phyloP scores from a whole-genome alignment of 2,329 filamentous ascomycete genomes.

The Fusarium austroafricanum region DNA sequence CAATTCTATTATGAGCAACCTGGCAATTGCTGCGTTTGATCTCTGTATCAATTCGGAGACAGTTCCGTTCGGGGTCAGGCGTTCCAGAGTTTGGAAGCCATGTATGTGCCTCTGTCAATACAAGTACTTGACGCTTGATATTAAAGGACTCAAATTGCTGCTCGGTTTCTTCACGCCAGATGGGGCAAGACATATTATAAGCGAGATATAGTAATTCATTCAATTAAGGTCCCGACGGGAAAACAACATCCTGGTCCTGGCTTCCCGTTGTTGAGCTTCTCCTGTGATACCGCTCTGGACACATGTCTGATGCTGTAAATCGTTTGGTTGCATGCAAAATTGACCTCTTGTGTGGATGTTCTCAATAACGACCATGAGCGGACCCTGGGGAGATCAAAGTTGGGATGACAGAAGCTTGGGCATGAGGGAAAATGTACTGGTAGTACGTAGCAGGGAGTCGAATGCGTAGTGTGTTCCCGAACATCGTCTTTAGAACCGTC shows the following conservation, averaged over 20 bases:
- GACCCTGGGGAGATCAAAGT: slow-evolving; percentile 29
- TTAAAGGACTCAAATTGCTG: slow-evolving; percentile 39
- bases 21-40: slow-evolving; percentile 34
- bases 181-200: slow-evolving; percentile 17
- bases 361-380: slow-evolving; percentile 21
- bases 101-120: slow-evolving; percentile 6
- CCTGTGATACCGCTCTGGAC: slow-evolving; percentile 36
- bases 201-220: slow-evolving; percentile 14
- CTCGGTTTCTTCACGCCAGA: slow-evolving; percentile 23
- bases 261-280: slow-evolving; percentile 25
- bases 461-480: slow-evolving; percentile 30
- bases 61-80: slow-evolving; percentile 38
- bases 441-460: slow-evolving; percentile 28
- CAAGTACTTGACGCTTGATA: slow-evolving; percentile 12
- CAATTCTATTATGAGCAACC: slow-evolving; percentile 12
- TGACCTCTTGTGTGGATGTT: slow-evolving; percentile 1
- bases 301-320: slow-evolving; percentile 16
- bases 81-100: slow-evolving; percentile 41
- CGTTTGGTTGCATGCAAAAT: slow-evolving; percentile 12
- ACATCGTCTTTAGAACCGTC: slow-evolving; percentile 34
- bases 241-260: slow-evolving; percentile 32
- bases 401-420: slow-evolving; percentile 37
- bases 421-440: slow-evolving; percentile 22
- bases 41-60: slow-evolving; percentile 32
- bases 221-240: background rate